Base-by-base conservation (phyloP, 805 yeast genomes). In the Wickerhamiella domercqiae region DNA sequence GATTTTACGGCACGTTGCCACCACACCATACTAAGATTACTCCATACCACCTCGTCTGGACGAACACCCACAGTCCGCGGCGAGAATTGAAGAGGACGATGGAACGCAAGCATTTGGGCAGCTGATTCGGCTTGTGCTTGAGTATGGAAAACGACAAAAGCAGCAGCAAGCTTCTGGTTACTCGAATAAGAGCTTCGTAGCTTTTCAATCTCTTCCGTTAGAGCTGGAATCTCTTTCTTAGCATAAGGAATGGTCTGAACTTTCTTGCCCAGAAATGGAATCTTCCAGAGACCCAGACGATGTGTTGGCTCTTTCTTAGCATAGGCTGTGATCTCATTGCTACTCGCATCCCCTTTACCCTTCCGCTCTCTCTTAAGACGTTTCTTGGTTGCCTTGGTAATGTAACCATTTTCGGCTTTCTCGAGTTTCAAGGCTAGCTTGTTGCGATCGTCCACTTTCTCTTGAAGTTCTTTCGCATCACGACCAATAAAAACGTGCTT, bases 121-220 rank as follows among this genome's bases (percentile, higher is more conserved):
- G 94, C 94, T 47, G 74, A 68, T 59, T 86, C 96, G 39, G 90
- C 78, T 54, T 86, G 93, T 42, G 78, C 68, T 58, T 84, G 95
- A 42, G 80, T 67, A 36, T 78, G 69, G 57, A 90, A 87, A 52
- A 81, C 83, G 39, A 84, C 56, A 50, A 84, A 82, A 4, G 76
- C 87, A 28, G 94, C 71, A 41, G 83, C 82, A 63, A 82, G 73
- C n/a, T 86, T 78, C 3, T 70, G 63, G 43, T 66, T 65, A 5
- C 67, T 58, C 35, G 67, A 67, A 57, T 71, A 68, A 28, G 63
- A 58, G 14, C 56, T 50, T 58, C 82, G 95, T 35, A 63, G 58
- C 21, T 66, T 62, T 33, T 61, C 63, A 47, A 90, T 78, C 36
- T 79, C 71, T 9, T 59, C 62, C 57, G 80, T 82, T 51, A 78